Evolutionary conservation across 306 rosid genomes (phyloP), one percentile per base, ranked within the genome.

Genomic region (Cucurbita maxima): DNA sequence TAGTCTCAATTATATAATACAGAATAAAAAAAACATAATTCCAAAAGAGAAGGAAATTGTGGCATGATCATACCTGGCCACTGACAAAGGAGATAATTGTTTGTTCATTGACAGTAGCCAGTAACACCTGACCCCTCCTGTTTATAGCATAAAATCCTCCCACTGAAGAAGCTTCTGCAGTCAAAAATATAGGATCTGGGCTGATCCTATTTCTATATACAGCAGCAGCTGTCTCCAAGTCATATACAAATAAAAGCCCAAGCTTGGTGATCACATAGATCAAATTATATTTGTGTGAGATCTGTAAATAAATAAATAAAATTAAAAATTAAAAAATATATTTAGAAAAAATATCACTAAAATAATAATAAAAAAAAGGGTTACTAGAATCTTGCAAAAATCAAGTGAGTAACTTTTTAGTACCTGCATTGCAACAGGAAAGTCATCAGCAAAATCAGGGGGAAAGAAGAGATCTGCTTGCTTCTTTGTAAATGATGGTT

Each of bases 351-450:
- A 58, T 48, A 16, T 25, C 22, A 14, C 60, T 72, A 80, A 50
- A 54, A 77, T 63, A 44, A 77, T 63, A 44, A 22, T 36, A 54
- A 55, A 10, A 22, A 70, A 70, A 70, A 10, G 5, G 72, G 52
- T 12, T 13, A 64, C 58, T 63, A 41, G 58, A 38, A 76, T 57
- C 14, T 70, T 14, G 56, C 5, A 48, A 25, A 70, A 48, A 76
- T 70, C 38, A 76, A 76, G 70, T 14, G 71, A 73, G 64, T 56
- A 37, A 76, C 76, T 76, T 71, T 76, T 75, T 58, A 3, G 15
- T 81, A 95, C 99, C 99, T 95, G 99, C 97, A 95, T 95, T 61
- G 99, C 81, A 79, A 95, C 99, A 55, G 99, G 99, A 79, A 95
- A 95, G 81, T 95, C 99, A 75, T 95, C 99, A 8, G 90, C 92